Percentiles rank a stretch among this genome's conserved stretches.
phyloP scores from a whole-genome alignment of 73 alveolate genomes.

The Paraurostyla sp. region DNA sequence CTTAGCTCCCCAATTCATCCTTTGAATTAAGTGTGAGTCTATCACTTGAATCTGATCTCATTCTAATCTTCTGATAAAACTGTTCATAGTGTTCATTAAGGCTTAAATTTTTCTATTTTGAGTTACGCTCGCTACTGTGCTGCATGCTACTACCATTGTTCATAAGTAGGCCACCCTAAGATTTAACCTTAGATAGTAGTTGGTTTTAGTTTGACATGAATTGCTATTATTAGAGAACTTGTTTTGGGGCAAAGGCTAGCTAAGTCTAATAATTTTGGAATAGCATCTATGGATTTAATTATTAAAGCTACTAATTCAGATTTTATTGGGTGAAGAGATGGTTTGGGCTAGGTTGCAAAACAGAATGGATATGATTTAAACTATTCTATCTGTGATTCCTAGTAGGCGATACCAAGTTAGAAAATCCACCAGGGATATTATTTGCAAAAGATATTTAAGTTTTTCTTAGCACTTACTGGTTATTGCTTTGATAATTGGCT shows the following conservation, averaged over 20 bases:
- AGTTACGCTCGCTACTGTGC: conserved; percentile 2
- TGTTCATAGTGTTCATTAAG: conserved; percentile 3
- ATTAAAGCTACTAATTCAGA: neutral
- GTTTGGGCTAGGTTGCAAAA: neutral
- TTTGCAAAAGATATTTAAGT: conserved; percentile 32
- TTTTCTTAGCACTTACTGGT: too few species aligned
- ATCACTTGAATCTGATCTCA: conserved; percentile 35
- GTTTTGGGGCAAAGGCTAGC: neutral
- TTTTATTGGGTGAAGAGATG: neutral
- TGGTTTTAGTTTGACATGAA: neutral
- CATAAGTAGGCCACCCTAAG: too few species aligned
- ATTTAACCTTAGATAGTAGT: neutral
- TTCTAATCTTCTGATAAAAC: neutral
- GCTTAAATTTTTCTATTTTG: neutral
- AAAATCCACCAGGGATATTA: neutral
- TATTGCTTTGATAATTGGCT: too few species aligned
- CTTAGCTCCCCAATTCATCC: neutral
- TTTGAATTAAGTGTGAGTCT: neutral
- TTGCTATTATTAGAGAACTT: neutral
- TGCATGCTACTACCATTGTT: too few species aligned
- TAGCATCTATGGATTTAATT: neutral
- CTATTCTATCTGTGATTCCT: conserved; percentile 10
- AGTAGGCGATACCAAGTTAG: neutral
- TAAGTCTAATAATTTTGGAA: neutral
- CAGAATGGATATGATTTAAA: neutral